Percentiles rank a stretch among this genome's conserved stretches.
These are phyloP conservation scores for Apophysomyces variabilis DNA, from an alignment of 371 early-diverging fungal species.

Conservation along the genomic window DNA sequence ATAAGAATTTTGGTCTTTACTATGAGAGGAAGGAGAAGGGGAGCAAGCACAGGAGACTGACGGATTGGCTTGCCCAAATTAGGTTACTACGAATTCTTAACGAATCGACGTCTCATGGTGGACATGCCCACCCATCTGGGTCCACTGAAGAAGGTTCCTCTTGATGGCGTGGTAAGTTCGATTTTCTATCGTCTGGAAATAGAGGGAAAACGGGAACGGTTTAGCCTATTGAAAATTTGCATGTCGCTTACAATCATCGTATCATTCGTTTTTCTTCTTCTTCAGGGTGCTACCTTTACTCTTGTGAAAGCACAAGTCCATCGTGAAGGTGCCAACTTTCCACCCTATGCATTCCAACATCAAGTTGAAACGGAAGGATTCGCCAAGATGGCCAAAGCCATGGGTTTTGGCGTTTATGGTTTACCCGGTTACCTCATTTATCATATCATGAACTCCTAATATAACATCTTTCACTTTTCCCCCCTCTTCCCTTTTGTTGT, in stretches of 20 bases:
- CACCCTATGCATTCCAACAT: slow-evolving; percentile 63
- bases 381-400: slow-evolving; percentile 74
- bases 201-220: neutral
- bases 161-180: slow-evolving; percentile 38
- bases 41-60: slow-evolving; percentile 7
- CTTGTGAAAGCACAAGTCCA: slow-evolving; percentile 70
- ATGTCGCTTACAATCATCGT: too few relatives aligned
- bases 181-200: neutral
- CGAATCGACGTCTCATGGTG: slow-evolving; percentile 45
- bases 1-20: neutral
- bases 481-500: too few relatives aligned
- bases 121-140: slow-evolving; percentile 51
- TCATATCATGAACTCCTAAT: slow-evolving; percentile 29
- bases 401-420: slow-evolving; percentile 57
- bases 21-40: slow-evolving; percentile 6
- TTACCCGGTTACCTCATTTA: slow-evolving; percentile 51
- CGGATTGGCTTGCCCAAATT: slow-evolving; percentile 7
- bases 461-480: neutral
- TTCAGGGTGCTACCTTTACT: slow-evolving; percentile 49
- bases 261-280: neutral
- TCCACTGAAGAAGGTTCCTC: slow-evolving; percentile 36
- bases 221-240: neutral
- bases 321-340: slow-evolving; percentile 72
- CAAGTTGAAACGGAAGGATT: slow-evolving; percentile 81
- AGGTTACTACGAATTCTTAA: slow-evolving; percentile 50